Conservation (phyloP, 1,139 yeast species). For the Lodderomyces beijingensis region DNA sequence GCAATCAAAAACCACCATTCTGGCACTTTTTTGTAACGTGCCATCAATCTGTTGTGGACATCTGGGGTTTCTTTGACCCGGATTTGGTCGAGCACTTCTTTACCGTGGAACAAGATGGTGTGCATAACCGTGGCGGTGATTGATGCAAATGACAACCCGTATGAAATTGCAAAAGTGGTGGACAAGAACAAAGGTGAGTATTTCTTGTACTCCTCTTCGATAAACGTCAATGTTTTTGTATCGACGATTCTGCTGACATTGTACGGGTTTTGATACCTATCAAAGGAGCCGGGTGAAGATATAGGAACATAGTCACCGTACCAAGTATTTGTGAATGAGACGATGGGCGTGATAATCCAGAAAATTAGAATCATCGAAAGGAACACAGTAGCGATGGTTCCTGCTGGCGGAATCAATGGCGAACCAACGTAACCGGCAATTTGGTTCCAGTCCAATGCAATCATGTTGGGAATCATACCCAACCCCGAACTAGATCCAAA, state of each 20-base stretch:
- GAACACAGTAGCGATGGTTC: conserved; percentile 49
- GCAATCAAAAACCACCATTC: conserved; percentile 60
- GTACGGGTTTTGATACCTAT: conserved; percentile 31
- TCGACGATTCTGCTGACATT: conserved; percentile 42
- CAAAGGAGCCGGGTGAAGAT: conserved; percentile 36
- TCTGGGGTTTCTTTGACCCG: conserved; percentile 46
- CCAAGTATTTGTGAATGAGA: conserved; percentile 41
- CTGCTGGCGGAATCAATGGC: conserved; percentile 66
- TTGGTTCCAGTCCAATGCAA: conserved; percentile 45
- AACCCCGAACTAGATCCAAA: conserved; percentile 59
- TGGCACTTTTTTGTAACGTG: conserved; percentile 54
- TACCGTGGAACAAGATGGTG: conserved; percentile 52
- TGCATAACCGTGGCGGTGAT: conserved; percentile 56
- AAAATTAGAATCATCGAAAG: conserved; percentile 39
- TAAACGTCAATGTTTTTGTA: conserved; percentile 31
- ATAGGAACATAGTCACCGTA: conserved; percentile 42
- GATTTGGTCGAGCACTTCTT: conserved; percentile 44
- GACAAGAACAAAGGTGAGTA: conserved; percentile 57
- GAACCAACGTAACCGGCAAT: conserved; percentile 55
- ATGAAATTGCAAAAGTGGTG: conserved; percentile 58
- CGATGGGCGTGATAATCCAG: conserved; percentile 41
- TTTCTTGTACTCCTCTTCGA: conserved; percentile 39
- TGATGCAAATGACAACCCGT: conserved; percentile 63
- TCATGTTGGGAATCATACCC: conserved; percentile 51
- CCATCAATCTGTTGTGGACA: conserved; percentile 62